Conservation (phyloP, 352 stramenopile species). For the Phytophthora hibernalis region DNA sequence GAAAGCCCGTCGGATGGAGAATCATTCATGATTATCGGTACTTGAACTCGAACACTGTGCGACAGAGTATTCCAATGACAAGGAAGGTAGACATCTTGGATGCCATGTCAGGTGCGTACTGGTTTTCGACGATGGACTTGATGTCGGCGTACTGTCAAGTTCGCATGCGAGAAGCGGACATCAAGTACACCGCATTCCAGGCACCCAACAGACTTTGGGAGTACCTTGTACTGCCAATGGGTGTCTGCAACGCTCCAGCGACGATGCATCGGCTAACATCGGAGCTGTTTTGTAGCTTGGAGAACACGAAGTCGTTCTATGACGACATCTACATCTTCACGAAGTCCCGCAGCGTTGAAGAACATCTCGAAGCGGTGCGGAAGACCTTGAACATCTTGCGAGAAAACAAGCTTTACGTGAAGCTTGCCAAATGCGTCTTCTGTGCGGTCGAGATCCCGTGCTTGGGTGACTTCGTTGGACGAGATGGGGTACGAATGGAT, state of each 20-base stretch:
- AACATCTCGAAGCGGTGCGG: constrained; percentile 4
- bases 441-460: constrained; percentile 6
- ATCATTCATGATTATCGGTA: constrained; percentile 36
- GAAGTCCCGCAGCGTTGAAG: constrained; percentile 3
- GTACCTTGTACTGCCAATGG: constrained; percentile 8
- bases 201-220: constrained; percentile 19
- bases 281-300: constrained; percentile 1
- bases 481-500: constrained; percentile 4
- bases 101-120: constrained; percentile 22
- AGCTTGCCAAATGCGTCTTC: constrained; percentile 9
- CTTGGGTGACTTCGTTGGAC: background rate
- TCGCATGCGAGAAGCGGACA: constrained; percentile 26
- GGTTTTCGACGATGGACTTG: constrained; percentile 33
- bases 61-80: constrained; percentile 17
- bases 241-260: background rate
- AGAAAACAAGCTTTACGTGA: constrained; percentile 15
- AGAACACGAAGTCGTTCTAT: constrained; percentile 16
- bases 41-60: constrained; percentile 8
- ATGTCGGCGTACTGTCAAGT: constrained; percentile 34
- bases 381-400: constrained; percentile 9
- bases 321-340: constrained; percentile 21
- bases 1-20: constrained; percentile 26
- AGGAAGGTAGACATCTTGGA: constrained; percentile 30
- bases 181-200: constrained; percentile 27
- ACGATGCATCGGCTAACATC: constrained; percentile 12